These are phyloP conservation scores for Geotrichum carabidarum DNA, from an alignment of 1,139 yeast species.

Conservation along the genomic window DNA sequence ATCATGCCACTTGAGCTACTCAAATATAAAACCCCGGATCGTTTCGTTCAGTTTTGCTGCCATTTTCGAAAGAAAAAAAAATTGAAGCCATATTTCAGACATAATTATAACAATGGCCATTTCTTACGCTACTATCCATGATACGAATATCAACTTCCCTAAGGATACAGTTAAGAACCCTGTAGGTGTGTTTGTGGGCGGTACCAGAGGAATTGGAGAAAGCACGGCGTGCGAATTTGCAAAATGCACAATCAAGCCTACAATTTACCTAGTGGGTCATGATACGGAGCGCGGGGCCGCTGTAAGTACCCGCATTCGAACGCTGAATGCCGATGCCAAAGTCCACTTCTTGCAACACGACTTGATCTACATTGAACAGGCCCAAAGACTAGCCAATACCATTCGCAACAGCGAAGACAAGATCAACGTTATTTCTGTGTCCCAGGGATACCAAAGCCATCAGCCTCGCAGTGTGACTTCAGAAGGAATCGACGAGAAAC, in stretches of 20 bases:
- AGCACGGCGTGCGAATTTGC: constrained; percentile 33
- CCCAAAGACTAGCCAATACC: constrained; percentile 25
- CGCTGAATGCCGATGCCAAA: constrained; percentile 27
- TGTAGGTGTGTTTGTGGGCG: constrained; percentile 36
- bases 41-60: no score
- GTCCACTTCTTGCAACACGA: constrained; percentile 30
- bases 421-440: constrained; percentile 29
- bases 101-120: neutral
- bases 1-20: no score
- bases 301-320: constrained; percentile 25
- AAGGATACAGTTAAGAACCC: constrained; percentile 17
- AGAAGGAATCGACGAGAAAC: constrained; percentile 32
- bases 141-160: constrained; percentile 7
- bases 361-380: constrained; percentile 27
- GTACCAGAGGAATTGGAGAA: constrained; percentile 36
- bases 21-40: no score
- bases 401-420: constrained; percentile 28
- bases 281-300: constrained; percentile 26
- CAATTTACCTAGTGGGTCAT: constrained; percentile 34
- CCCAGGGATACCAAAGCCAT: constrained; percentile 25
- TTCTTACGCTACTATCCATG: constrained; percentile 1
- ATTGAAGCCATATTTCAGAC: no score
- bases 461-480: constrained; percentile 25
- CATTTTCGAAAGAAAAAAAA: no score
- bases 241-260: constrained; percentile 29